A percentile compares a stretch with the other conserved stretches of the same genome.
These are phyloP conservation scores for Sicyos edulis DNA, from an alignment of 306 rosid genomes.

Conservation along the genomic window DNA sequence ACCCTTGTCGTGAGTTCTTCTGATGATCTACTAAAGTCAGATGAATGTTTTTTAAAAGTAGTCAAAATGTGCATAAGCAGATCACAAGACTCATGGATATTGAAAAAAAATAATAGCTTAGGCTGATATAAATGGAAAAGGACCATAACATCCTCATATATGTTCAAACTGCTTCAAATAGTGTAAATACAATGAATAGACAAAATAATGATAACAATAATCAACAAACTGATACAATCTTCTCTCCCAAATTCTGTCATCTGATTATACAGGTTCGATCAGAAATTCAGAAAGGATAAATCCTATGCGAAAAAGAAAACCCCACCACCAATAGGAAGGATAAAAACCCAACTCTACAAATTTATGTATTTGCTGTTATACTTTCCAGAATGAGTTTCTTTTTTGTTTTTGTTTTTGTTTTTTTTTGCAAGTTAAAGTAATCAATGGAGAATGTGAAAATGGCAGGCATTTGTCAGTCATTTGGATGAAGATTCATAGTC, in stretches of 20 bases:
- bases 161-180: background rate
- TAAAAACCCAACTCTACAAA: background rate
- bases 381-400: background rate
- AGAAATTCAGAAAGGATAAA: constrained; percentile 2
- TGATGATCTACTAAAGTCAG: too few relatives aligned
- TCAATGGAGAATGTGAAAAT: constrained; percentile 6
- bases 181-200: background rate
- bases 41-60: too few relatives aligned
- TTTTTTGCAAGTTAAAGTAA: background rate
- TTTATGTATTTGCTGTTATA: constrained; percentile 5
- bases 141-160: background rate
- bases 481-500: constrained; percentile 62
- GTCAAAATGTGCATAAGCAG: too few relatives aligned
- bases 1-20: too few relatives aligned
- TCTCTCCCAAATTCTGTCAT: too few relatives aligned
- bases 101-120: too few relatives aligned
- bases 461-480: constrained; percentile 10
- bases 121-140: background rate
- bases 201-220: too few relatives aligned
- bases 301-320: background rate
- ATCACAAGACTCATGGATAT: too few relatives aligned
- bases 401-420: too few relatives aligned
- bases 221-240: too few relatives aligned
- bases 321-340: too few relatives aligned
- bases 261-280: too few relatives aligned